Percentiles rank a stretch among this genome's conserved stretches.
phyloP scores from a whole-genome alignment of 2,329 filamentous ascomycete genomes.

The Spiromastix sp. region DNA sequence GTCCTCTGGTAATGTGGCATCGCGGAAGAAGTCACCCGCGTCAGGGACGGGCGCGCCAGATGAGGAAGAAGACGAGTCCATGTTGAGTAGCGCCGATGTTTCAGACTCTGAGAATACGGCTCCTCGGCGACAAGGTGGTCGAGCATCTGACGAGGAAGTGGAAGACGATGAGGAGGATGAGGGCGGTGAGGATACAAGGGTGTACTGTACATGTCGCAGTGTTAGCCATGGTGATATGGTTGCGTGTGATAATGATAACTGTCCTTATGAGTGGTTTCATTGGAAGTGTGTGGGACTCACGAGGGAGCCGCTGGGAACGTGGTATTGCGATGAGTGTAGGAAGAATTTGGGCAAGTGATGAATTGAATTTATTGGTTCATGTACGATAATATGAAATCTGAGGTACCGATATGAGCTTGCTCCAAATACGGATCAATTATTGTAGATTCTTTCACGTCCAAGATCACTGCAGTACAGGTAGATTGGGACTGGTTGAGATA shows the following conservation, averaged over 20 bases:
- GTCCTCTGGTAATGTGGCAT: conserved; percentile 8
- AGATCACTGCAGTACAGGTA: no score
- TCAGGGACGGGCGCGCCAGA: conserved; percentile 25
- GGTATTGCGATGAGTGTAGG: conserved; percentile 46
- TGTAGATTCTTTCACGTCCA: no score
- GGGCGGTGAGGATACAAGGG: conserved; percentile 47
- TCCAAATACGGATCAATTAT: no score
- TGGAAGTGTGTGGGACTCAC: conserved; percentile 53
- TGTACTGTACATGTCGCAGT: conserved; percentile 56
- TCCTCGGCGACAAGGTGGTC: conserved; percentile 7
- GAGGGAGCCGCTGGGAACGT: conserved; percentile 48
- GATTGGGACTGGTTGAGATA: no score
- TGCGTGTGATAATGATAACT: conserved; percentile 55
- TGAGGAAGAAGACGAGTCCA: conserved; percentile 43
- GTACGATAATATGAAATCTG: no score
- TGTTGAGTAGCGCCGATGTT: conserved; percentile 40
- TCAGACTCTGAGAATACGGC: conserved; percentile 36
- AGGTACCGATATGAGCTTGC: no score
- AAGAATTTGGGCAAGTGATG: conserved; percentile 29
- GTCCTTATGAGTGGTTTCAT: conserved; percentile 58
- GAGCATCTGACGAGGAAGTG: conserved; percentile 29
- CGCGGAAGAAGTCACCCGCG: conserved; percentile 33
- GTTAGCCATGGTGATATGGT: conserved; percentile 59
- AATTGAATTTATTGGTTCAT: no score
- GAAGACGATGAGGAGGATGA: conserved; percentile 41